Evolutionary conservation across 148 eudicot genomes (phyloP).

Genomic region (Cornus florida): DNA sequence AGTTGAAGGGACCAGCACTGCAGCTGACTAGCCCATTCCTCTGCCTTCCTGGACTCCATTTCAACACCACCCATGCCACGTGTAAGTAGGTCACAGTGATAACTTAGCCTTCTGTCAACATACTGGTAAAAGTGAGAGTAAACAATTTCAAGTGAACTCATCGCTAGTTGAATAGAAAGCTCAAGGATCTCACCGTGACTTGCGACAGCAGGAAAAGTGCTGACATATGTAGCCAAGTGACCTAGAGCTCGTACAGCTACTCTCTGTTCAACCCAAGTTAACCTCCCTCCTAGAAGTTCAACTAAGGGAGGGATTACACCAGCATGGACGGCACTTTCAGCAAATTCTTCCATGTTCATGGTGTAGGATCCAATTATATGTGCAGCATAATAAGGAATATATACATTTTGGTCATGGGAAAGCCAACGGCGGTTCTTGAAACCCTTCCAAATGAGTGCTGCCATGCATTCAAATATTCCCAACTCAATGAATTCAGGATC

Average conservation of each 20-base stretch:
- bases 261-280: conserved; percentile 99
- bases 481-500: conserved; percentile 96
- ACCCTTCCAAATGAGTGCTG: conserved; percentile 96
- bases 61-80: conserved; percentile 99
- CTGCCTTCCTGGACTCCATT: conserved; percentile 98
- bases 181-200: conserved; percentile 89
- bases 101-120: conserved; percentile 78
- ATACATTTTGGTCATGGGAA: conserved; percentile 90
- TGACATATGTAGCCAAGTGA: conserved; percentile 86
- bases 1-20: conserved; percentile 99
- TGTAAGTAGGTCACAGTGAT: conserved; percentile 93
- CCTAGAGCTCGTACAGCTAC: conserved; percentile 96
- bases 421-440: conserved; percentile 93
- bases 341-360: conserved; percentile 98
- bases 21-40: conserved; percentile 99
- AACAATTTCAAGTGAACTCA: conserved; percentile 89
- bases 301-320: conserved; percentile 88
- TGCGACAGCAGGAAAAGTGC: conserved; percentile 77
- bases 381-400: conserved; percentile 95
- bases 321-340: conserved; percentile 77
- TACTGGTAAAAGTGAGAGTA: conserved; percentile 94
- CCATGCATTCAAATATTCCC: conserved; percentile 93
- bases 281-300: conserved; percentile 87
- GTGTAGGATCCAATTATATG: conserved; percentile 98
- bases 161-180: conserved; percentile 86